Base-by-base conservation (phyloP, 2,329 filamentous ascomycete species). In the Diaporthe caulivora region DNA sequence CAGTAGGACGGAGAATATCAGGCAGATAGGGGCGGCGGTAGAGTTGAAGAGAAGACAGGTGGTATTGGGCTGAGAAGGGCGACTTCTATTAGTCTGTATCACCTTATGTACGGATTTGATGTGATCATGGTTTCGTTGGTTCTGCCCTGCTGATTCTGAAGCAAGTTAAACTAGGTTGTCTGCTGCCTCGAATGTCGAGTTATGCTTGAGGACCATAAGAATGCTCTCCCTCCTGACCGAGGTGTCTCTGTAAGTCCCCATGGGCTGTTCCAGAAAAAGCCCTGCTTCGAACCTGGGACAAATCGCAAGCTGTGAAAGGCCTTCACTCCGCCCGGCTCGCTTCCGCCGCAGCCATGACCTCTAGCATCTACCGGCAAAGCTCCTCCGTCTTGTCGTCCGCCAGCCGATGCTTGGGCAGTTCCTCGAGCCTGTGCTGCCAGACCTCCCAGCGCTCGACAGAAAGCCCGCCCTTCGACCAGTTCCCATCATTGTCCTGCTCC, bases 1-100 rank as follows among this genome's bases (percentile, higher is more conserved):
- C 9, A 47, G 5, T 3, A 34, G 17, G 1, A 31, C 13, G 5
- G 42, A 17, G 0, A 17, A 0, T 1, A 6, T 1, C 0, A 26
- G 13, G n/a, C 26, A 17, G 1, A 47, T 18, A 10, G 26, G 15
- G 13, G 18, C 17, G 10, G 58, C 42, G 7, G 1, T 49, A 29
- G 18, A 17, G 26, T 49, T 64, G 42, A 17, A 13, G 26, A 44
- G 9, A 18, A 64, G 58, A 47, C 42, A 64, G 42, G 10, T 34
- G 9, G 18, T 64, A n/a, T 1, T 64, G 10, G 11, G 58, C 4
- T 64, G 58, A 64, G 4, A 13, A 6, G n/a, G 4, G 10, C 21
- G 10, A n/a, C 26, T 7, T 18, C 13, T 17, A 26, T 9, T 51
- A 9, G 9, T 10, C 8, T 3, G 3, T n/a, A n/a, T n/a, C n/a